phyloP scores from a whole-genome alignment of 140 eudicot genomes.

The Senecio squalidus region DNA sequence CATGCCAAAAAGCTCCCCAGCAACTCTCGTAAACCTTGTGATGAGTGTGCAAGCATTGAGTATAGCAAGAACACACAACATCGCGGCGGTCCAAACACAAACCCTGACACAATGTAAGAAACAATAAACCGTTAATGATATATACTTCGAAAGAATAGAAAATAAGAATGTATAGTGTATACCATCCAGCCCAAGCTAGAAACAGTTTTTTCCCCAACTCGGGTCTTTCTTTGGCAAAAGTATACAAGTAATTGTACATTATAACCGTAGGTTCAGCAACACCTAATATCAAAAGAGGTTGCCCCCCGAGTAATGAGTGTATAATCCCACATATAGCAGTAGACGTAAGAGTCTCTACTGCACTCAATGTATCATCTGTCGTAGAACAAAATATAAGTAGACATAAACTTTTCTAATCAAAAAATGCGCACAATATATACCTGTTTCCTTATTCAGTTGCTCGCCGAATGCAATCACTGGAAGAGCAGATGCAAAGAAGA shows the following conservation, averaged over 20 bases:
- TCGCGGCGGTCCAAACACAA: slow-evolving; percentile 80
- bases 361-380: slow-evolving; percentile 77
- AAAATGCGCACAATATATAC: too few relatives aligned
- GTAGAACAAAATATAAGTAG: slow-evolving; percentile 4
- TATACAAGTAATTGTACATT: slow-evolving; percentile 67
- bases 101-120: slow-evolving; percentile 46
- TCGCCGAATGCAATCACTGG: slow-evolving; percentile 97
- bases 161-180: slow-evolving; percentile 6
- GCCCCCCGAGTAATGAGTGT: slow-evolving; percentile 87
- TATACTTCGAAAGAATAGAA: neutral
- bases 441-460: slow-evolving; percentile 86
- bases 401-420: neutral
- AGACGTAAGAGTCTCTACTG: slow-evolving; percentile 75
- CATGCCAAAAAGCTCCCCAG: slow-evolving; percentile 99
- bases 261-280: slow-evolving; percentile 95
- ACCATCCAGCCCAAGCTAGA: slow-evolving; percentile 96
- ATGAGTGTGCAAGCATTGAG: slow-evolving; percentile 79
- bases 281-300: slow-evolving; percentile 83
- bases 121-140: neutral
- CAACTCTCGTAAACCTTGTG: slow-evolving; percentile 84
- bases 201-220: slow-evolving; percentile 54
- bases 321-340: slow-evolving; percentile 92
- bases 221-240: slow-evolving; percentile 48
- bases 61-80: slow-evolving; percentile 71
- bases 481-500: slow-evolving; percentile 92